phyloP scores from a whole-genome alignment of 1,139 yeast species.

The Suhomyces terraborum region DNA sequence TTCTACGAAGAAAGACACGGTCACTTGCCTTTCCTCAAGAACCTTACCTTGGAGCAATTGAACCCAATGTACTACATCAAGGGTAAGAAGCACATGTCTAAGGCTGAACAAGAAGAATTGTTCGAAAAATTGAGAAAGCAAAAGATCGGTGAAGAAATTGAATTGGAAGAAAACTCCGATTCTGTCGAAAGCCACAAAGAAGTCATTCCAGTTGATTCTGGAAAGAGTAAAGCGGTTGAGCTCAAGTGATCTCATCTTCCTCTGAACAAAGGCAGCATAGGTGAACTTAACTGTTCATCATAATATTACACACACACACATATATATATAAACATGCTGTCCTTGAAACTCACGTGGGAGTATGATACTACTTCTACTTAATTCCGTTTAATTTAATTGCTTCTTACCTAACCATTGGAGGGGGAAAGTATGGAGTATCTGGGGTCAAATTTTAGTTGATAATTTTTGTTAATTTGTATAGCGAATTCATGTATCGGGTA shows the following conservation, averaged over 20 bases:
- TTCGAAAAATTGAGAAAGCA: slow-evolving; percentile 23
- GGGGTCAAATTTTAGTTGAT: background rate
- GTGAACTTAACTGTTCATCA: too few relatives aligned
- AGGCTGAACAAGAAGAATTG: slow-evolving; percentile 23
- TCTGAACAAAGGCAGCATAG: too few relatives aligned
- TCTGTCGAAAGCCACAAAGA: slow-evolving; percentile 13
- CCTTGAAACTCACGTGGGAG: background rate
- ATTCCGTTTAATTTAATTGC: background rate
- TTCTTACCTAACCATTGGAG: slow-evolving; percentile 13
- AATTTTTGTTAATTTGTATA: slow-evolving; percentile 1
- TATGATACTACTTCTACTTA: too few relatives aligned
- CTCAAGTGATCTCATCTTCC: too few relatives aligned
- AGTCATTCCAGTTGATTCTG: slow-evolving; percentile 11
- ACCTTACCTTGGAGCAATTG: slow-evolving; percentile 21
- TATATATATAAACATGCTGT: slow-evolving; percentile 3
- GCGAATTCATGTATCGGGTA: slow-evolving; percentile 5
- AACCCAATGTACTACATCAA: slow-evolving; percentile 31
- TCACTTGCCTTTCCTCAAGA: slow-evolving; percentile 28
- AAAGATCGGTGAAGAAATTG: slow-evolving; percentile 16
- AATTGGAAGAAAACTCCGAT: slow-evolving; percentile 13
- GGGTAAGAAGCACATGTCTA: slow-evolving; percentile 28
- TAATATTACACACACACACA: slow-evolving; percentile 16
- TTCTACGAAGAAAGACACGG: slow-evolving; percentile 28
- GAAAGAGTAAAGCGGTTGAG: slow-evolving; percentile 7
- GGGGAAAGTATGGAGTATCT: slow-evolving; percentile 17